These are phyloP conservation scores for Pittosporum tobira DNA, from an alignment of 129 eudicot genomes.

Conservation along the genomic window DNA sequence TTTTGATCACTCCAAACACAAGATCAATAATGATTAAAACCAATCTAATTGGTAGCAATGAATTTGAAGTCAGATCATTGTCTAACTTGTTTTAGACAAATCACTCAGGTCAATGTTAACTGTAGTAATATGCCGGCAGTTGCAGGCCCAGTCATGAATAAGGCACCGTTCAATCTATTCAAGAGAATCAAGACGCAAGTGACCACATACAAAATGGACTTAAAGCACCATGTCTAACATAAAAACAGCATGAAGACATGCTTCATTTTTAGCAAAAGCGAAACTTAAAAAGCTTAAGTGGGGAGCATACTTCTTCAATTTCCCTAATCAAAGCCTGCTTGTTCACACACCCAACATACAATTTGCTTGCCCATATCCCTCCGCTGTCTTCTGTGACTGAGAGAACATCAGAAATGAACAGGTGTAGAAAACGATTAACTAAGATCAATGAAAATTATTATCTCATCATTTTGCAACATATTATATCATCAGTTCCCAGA, in stretches of 20 bases:
- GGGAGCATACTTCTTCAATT: constrained; percentile 60
- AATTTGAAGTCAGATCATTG: no score
- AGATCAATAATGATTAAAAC: neutral
- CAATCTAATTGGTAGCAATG: neutral
- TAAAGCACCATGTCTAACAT: constrained; percentile 1
- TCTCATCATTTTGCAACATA: constrained; percentile 7
- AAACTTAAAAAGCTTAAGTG: neutral
- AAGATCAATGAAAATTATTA: neutral
- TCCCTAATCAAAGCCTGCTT: constrained; percentile 56
- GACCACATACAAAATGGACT: neutral
- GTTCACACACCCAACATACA: constrained; percentile 67
- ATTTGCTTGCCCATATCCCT: constrained; percentile 31
- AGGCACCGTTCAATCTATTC: neutral
- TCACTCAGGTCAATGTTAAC: no score
- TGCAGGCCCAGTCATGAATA: neutral
- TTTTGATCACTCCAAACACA: neutral
- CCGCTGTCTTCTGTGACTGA: constrained; percentile 19
- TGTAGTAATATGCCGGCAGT: no score
- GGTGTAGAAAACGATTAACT: neutral
- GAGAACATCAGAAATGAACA: constrained; percentile 10
- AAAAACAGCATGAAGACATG: neutral
- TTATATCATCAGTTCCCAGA: constrained; percentile 2
- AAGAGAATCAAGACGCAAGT: no score
- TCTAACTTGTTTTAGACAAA: no score
- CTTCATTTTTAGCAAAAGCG: neutral